Evolutionary conservation across 1,284 basidiomycete species (phyloP), one percentile per base, ranked within the genome.

Genomic region (Pholiota adiposa): DNA sequence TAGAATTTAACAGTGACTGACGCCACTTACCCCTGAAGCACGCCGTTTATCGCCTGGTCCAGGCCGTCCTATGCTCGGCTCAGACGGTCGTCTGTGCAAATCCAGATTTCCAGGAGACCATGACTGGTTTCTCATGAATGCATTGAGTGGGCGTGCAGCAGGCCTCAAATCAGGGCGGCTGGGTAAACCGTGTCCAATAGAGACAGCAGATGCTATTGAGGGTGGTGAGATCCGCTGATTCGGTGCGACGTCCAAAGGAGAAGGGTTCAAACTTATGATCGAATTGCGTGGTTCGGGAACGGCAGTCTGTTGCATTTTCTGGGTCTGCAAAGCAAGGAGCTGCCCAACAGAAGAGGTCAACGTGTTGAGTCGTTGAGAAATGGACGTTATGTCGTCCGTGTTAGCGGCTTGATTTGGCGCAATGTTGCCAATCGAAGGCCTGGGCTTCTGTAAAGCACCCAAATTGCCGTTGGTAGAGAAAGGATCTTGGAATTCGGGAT

Each of bases 271-370:
- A 62, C 76, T 77, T 23, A 83, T 74, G 43, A 83, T 70, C 50
- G 81, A 79, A 63, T 71, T 79, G 58, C 76, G 72, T 51, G 75
- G 63, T 14, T 75, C 75, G 27, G 79, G 50, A 31, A 76, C 78
- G 36, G 76, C 68, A 56, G 73, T 72, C 23, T 63, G 84, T 38
- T 87, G 79, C 59, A 85, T 67, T 57, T 89, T 87, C 63, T 91
- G 88, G 2, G 87, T 90, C 70, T 92, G 90, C 34, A 92, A 72
- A 9, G 88, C 87, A 18, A 93, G 81, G 19, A 95, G 80, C 72
- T 95, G 93, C 18, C 93, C 90, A 50, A 96, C 93, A n/a, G 91
- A 93, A 0, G 89, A 87, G 27, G 92, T 94, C 63, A 96, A 78
- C 12, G 89, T 91, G 66, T 89, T 89, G 56, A 95, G 78, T 54